Percentiles rank a stretch among this genome's conserved stretches.
phyloP scores from a whole-genome alignment of 2,329 filamentous ascomycete species.

The Alternaria angustiovoidea region DNA sequence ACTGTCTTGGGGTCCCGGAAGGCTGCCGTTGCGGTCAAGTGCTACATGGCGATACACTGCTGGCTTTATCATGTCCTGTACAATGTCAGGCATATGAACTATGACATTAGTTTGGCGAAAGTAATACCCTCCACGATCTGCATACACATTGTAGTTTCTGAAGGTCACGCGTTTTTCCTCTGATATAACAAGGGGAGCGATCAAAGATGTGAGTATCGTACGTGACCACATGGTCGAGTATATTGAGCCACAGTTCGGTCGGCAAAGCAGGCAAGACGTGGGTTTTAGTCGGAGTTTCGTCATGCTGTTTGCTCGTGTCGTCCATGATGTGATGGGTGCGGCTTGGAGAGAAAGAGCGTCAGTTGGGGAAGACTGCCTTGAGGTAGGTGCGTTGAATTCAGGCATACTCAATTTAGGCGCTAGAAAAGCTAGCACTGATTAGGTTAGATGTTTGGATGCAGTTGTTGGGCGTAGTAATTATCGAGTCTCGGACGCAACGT shows the following conservation, averaged over 20 bases:
- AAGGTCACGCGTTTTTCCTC: neutral
- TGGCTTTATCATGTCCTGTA: conserved; percentile 4
- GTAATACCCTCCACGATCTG: neutral
- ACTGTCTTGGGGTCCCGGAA: neutral
- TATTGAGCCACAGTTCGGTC: conserved; percentile 5
- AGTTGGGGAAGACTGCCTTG: neutral
- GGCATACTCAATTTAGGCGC: neutral
- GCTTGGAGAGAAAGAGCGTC: neutral
- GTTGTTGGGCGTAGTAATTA: too few species aligned
- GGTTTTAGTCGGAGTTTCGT: neutral
- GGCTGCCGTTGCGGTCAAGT: neutral
- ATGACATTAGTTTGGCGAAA: neutral
- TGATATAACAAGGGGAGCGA: neutral
- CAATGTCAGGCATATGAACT: neutral
- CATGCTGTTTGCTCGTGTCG: neutral
- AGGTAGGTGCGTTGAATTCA: neutral
- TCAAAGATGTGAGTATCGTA: conserved; percentile 9
- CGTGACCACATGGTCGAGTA: conserved; percentile 3
- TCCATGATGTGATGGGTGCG: neutral
- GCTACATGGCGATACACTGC: conserved; percentile 1
- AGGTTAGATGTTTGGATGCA: neutral
- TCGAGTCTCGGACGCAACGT: neutral
- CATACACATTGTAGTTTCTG: neutral
- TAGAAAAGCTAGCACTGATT: neutral
- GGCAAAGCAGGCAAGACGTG: neutral